A percentile compares a stretch with the other conserved stretches of the same genome.
These are phyloP conservation scores for Torulaspora franciscae DNA, from an alignment of 805 yeast species.

Conservation along the genomic window DNA sequence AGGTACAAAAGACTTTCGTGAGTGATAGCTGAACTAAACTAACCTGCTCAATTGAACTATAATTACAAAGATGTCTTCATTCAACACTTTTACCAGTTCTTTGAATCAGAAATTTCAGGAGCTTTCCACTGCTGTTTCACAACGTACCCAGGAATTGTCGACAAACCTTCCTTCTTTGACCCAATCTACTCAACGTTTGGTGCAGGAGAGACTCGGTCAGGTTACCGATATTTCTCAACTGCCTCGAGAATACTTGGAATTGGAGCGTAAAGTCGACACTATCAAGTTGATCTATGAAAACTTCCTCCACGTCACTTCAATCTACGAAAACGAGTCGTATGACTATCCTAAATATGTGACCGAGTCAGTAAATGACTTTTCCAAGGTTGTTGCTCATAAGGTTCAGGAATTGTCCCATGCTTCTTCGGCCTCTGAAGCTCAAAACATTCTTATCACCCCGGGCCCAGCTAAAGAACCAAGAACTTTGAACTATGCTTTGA, in stretches of 20 bases:
- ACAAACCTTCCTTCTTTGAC: slow-evolving; percentile 67
- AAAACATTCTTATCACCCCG: slow-evolving; percentile 56
- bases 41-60: neutral
- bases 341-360: slow-evolving; percentile 73
- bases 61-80: slow-evolving; percentile 17
- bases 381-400: slow-evolving; percentile 58
- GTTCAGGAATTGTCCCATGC: slow-evolving; percentile 67
- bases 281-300: slow-evolving; percentile 62
- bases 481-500: slow-evolving; percentile 76
- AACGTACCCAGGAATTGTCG: slow-evolving; percentile 41
- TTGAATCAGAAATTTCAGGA: slow-evolving; percentile 32
- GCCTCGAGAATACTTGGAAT: slow-evolving; percentile 73
- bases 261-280: slow-evolving; percentile 70
- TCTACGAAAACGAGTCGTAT: slow-evolving; percentile 70
- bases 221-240: slow-evolving; percentile 79
- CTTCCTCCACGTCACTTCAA: slow-evolving; percentile 47
- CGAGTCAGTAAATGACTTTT: slow-evolving; percentile 71
- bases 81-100: slow-evolving; percentile 28
- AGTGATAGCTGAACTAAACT: neutral
- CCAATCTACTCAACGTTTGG: slow-evolving; percentile 70
- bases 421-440: slow-evolving; percentile 75
- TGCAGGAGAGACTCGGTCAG: slow-evolving; percentile 75
- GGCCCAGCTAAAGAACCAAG: slow-evolving; percentile 52
- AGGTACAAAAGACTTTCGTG: neutral
- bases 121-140: slow-evolving; percentile 29